Percentiles rank a stretch among this genome's conserved stretches.
Conservation (phyloP, 1,139 yeast genomes). For the Geotrichum aggregatum region DNA sequence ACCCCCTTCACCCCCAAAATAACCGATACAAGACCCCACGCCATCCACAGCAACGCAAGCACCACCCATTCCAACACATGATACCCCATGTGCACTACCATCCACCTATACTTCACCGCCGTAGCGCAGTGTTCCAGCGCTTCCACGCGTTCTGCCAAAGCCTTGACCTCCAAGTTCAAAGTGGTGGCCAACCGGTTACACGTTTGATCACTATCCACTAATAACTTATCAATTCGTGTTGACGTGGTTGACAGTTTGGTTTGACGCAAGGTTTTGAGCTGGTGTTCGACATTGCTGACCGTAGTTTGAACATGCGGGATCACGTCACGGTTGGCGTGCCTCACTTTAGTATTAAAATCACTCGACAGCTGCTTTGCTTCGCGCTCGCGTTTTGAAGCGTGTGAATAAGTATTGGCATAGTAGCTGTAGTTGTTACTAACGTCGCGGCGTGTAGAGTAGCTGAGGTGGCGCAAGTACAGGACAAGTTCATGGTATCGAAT, state of each 20-base stretch:
- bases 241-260: slow-evolving; percentile 18
- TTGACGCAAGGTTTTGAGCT: slow-evolving; percentile 8
- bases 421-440: not conserved
- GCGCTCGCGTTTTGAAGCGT: slow-evolving; percentile 1
- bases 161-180: slow-evolving; percentile 63
- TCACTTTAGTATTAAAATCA: not conserved
- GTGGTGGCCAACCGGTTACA: slow-evolving; percentile 83
- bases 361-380: slow-evolving; percentile 6
- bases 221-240: slow-evolving; percentile 23
- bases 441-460: no score
- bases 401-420: slow-evolving; percentile 1
- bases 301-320: not conserved
- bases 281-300: not conserved
- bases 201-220: slow-evolving; percentile 69
- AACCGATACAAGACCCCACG: slow-evolving; percentile 68
- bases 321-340: not conserved
- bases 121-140: slow-evolving; percentile 39
- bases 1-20: slow-evolving; percentile 42
- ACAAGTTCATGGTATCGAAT: no score
- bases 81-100: slow-evolving; percentile 24
- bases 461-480: no score
- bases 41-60: slow-evolving; percentile 57
- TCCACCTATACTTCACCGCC: slow-evolving; percentile 9
- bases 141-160: slow-evolving; percentile 66
- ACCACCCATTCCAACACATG: slow-evolving; percentile 49